phyloP scores from a whole-genome alignment of 345 rosid genomes.

The Brassica napus region Da-Ae NC_063451.1:39210001-39210500 shows the following conservation, averaged over 20 bases:
- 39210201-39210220: constrained; percentile 29
- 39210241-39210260: constrained; percentile 13
- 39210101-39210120: constrained; percentile 9
- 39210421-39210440: constrained; percentile 40
- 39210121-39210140: constrained; percentile 22
- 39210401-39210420: constrained; percentile 20
- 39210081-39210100: background rate
- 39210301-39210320: background rate
- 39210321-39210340: constrained; percentile 25
- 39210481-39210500: background rate
- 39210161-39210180: constrained; percentile 10
- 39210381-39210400: constrained; percentile 25
- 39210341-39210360: constrained; percentile 26
- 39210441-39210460: constrained; percentile 27
- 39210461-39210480: constrained; percentile 15
- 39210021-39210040: no score
- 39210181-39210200: background rate
- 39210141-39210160: constrained; percentile 35
- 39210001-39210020: no score
- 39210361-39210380: background rate
- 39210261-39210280: constrained; percentile 26
- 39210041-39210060: no score
- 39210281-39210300: constrained; percentile 13
- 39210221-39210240: constrained; percentile 30
- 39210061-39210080: no score